Conservation (phyloP, 352 stramenopile genomes). For the Chrysophaeum taylorii region DNA sequence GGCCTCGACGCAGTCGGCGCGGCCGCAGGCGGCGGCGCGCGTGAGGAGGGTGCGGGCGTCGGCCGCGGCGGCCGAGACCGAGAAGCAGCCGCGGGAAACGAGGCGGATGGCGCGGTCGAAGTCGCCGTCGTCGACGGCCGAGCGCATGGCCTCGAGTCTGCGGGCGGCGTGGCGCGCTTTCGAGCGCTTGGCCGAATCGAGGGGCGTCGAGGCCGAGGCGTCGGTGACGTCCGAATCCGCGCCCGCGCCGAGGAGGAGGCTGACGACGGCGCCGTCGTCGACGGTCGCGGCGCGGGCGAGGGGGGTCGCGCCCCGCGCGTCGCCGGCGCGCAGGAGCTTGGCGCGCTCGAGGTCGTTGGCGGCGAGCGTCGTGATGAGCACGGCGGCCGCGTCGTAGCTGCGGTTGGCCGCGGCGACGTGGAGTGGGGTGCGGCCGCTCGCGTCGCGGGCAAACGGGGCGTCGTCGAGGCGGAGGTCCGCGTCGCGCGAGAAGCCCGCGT, state of each 20-base stretch:
- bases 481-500: too few relatives aligned
- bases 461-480: too few relatives aligned
- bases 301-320: not conserved
- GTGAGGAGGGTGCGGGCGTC: not conserved
- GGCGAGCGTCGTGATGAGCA: not conserved
- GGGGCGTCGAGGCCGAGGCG: not conserved
- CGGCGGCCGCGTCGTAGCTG: conserved; percentile 1
- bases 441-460: not conserved
- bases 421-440: not conserved
- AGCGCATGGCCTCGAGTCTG: not conserved
- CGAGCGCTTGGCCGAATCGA: not conserved
- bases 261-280: conserved; percentile 1
- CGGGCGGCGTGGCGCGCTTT: not conserved
- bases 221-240: not conserved
- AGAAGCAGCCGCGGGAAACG: not conserved
- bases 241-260: conserved; percentile 1
- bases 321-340: not conserved
- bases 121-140: not conserved
- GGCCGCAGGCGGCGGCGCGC: not conserved
- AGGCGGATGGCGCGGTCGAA: not conserved
- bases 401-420: not conserved
- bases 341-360: not conserved
- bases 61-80: not conserved
- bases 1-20: not conserved
- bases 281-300: not conserved